These are phyloP conservation scores for Inga oerstediana DNA, from an alignment of 306 rosid species.

Conservation along the genomic window DNA sequence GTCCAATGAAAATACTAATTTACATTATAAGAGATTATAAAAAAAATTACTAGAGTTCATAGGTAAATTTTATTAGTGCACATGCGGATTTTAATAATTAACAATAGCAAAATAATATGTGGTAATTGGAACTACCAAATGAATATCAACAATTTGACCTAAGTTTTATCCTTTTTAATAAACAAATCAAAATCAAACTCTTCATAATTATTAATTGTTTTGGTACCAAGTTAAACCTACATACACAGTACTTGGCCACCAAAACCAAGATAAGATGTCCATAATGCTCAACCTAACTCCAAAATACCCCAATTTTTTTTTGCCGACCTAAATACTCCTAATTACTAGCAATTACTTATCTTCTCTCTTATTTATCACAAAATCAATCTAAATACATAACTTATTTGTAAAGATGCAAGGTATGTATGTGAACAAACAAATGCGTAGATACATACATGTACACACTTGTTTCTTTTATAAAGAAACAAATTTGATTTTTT, in stretches of 20 bases:
- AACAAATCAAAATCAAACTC: neutral
- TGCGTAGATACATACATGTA: too few species aligned
- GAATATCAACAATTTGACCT: too few species aligned
- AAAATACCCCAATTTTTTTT: neutral
- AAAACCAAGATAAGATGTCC: neutral
- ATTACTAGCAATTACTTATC: neutral
- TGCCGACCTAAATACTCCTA: neutral
- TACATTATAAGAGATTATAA: too few species aligned
- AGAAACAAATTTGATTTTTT: too few species aligned
- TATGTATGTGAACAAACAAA: neutral
- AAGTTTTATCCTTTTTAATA: too few species aligned
- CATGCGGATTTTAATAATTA: too few species aligned
- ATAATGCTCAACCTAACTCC: neutral
- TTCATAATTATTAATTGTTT: too few species aligned
- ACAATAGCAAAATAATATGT: too few species aligned
- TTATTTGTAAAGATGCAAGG: neutral
- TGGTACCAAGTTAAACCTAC: neutral
- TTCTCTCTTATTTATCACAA: neutral
- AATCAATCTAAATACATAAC: too few species aligned
- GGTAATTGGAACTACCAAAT: too few species aligned
- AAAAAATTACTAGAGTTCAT: neutral
- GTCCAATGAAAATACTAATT: too few species aligned
- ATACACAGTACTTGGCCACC: neutral
- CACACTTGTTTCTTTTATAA: neutral
- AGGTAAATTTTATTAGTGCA: neutral